Evolutionary conservation across 768 basidiomycete species (phyloP).

Genomic region (Scleroderma citrinum): DNA sequence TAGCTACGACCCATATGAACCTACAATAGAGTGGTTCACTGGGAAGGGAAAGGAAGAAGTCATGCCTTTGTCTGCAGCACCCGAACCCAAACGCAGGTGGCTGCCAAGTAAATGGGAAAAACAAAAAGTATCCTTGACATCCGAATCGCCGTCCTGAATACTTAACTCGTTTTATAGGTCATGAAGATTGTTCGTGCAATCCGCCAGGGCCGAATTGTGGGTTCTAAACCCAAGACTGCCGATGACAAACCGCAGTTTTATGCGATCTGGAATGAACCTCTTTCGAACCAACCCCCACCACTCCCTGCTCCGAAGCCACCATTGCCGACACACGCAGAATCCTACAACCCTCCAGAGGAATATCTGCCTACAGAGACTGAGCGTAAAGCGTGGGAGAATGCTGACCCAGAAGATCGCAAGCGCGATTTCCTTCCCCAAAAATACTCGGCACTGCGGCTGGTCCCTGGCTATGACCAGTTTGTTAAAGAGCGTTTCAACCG

Average conservation of each 20-base stretch:
- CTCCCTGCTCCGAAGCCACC: slow-evolving; percentile 88
- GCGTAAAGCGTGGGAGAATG: slow-evolving; percentile 72
- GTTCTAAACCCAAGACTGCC: slow-evolving; percentile 78
- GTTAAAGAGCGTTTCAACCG: slow-evolving; percentile 92
- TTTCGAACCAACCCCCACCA: slow-evolving; percentile 75
- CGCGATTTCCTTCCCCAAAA: slow-evolving; percentile 86
- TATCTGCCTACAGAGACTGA: slow-evolving; percentile 86
- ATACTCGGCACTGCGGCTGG: slow-evolving; percentile 76
- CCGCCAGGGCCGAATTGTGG: slow-evolving; percentile 88
- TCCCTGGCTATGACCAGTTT: slow-evolving; percentile 87
- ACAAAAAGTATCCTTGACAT: slow-evolving; percentile 65
- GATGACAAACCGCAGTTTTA: slow-evolving; percentile 67
- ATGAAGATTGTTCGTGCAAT: slow-evolving; percentile 99
- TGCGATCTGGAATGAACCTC: slow-evolving; percentile 81
- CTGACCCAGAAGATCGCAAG: slow-evolving; percentile 86
- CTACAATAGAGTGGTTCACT: slow-evolving; percentile 95
- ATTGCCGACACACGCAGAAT: slow-evolving; percentile 91
- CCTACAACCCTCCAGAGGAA: slow-evolving; percentile 97
- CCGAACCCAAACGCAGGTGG: slow-evolving; percentile 95
- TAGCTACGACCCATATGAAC: slow-evolving; percentile 87
- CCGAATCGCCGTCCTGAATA: not conserved
- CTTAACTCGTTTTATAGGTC: slow-evolving; percentile 46
- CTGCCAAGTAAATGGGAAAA: slow-evolving; percentile 99
- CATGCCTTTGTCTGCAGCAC: slow-evolving; percentile 87
- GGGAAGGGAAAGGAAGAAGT: slow-evolving; percentile 91